phyloP scores from a whole-genome alignment of 2,329 filamentous ascomycete genomes.

The Ilyonectria destructans region DNA sequence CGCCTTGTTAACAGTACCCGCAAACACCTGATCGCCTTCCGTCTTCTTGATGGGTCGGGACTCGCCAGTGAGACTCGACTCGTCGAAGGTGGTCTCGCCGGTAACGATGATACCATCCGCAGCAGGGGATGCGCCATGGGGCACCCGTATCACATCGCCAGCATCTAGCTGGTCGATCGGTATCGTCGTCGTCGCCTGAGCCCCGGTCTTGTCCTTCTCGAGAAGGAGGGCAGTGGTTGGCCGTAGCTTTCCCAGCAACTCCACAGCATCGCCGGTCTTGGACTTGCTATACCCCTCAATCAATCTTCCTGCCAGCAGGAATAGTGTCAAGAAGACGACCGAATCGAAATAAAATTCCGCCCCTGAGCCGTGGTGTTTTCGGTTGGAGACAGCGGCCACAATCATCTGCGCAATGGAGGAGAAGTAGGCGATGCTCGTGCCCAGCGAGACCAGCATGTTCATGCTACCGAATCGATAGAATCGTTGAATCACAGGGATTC shows the following conservation, averaged over 20 bases:
- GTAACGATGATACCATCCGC: slow-evolving; percentile 81
- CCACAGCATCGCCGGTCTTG: slow-evolving; percentile 89
- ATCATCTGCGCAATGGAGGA: slow-evolving; percentile 86
- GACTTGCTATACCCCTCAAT: slow-evolving; percentile 94
- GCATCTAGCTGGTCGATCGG: slow-evolving; percentile 81
- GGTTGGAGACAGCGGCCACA: slow-evolving; percentile 65
- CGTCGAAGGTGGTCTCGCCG: slow-evolving; percentile 83
- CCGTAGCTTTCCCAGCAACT: slow-evolving; percentile 82
- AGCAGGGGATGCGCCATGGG: slow-evolving; percentile 86
- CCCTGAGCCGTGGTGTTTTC: slow-evolving; percentile 36
- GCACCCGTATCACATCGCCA: slow-evolving; percentile 82
- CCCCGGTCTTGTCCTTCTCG: slow-evolving; percentile 57
- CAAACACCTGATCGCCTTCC: slow-evolving; percentile 76
- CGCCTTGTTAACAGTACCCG: slow-evolving; percentile 83
- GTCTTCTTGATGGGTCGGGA: slow-evolving; percentile 77
- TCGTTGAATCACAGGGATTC: slow-evolving; percentile 79
- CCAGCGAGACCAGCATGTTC: slow-evolving; percentile 93
- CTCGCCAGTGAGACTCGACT: slow-evolving; percentile 91
- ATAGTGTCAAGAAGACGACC: slow-evolving; percentile 92
- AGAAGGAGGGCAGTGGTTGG: slow-evolving; percentile 84
- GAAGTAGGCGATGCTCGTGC: slow-evolving; percentile 90
- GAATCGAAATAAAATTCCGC: slow-evolving; percentile 86
- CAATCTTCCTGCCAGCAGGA: slow-evolving; percentile 82
- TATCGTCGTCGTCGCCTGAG: slow-evolving; percentile 59
- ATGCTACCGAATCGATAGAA: slow-evolving; percentile 97